Conservation (phyloP, 345 rosid species). For the Populus nigra region DNA sequence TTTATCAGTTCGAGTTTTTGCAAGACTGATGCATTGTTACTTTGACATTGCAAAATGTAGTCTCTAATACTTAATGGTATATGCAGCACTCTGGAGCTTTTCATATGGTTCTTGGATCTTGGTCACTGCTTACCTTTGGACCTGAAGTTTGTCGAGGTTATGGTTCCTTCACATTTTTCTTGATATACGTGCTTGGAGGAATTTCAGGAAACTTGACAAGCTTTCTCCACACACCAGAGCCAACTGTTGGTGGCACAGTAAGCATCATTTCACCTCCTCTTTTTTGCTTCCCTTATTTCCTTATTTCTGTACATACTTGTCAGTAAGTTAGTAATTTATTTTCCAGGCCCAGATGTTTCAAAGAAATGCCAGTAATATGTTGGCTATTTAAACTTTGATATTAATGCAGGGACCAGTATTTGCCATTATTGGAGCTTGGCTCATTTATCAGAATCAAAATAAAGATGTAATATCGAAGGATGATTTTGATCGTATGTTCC, state of each 20-base stretch:
- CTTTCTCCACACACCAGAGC: conserved; percentile 79
- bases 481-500: conserved; percentile 54
- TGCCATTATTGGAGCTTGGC: conserved; percentile 89
- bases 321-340: not conserved
- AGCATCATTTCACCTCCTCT: conserved; percentile 19
- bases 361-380: not conserved
- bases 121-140: conserved; percentile 77
- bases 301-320: not conserved
- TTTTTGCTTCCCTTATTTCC: not conserved
- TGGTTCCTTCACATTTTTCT: conserved; percentile 67
- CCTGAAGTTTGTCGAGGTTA: conserved; percentile 72
- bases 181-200: conserved; percentile 84
- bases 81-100: conserved; percentile 75
- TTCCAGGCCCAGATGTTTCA: not conserved
- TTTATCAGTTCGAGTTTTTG: not conserved
- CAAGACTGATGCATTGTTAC: not conserved
- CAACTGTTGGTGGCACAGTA: conserved; percentile 91
- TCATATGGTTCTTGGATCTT: conserved; percentile 74
- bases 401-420: conserved; percentile 70
- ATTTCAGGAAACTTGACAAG: conserved; percentile 81
- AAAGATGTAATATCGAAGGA: conserved; percentile 48
- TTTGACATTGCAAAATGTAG: not conserved
- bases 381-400: not conserved
- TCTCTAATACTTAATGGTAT: not conserved
- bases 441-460: conserved; percentile 63